phyloP scores from a whole-genome alignment of 2,329 filamentous ascomycete species.

The Pseudogymnoascus sp. region DNA sequence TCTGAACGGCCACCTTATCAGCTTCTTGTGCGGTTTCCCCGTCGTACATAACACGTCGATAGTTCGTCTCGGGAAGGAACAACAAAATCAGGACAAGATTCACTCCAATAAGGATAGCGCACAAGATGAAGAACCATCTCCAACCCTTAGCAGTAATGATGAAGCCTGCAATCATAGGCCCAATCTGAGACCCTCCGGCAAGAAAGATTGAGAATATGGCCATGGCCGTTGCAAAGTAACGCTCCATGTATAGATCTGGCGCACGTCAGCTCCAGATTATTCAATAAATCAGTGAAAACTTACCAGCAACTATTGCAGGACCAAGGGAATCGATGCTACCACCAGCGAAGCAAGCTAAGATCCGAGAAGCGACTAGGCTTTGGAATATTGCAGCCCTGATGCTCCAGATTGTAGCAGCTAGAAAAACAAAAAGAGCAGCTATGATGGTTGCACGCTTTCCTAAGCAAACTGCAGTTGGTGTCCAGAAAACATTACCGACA shows the following conservation, averaged over 20 bases:
- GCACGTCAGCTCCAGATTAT: not conserved
- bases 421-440: conserved; percentile 28
- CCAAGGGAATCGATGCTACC: conserved; percentile 28
- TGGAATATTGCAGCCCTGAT: conserved; percentile 27
- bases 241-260: not conserved
- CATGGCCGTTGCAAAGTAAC: conserved; percentile 24
- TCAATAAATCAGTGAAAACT: not conserved
- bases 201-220: conserved; percentile 29
- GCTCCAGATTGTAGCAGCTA: conserved; percentile 29
- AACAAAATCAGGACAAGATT: conserved; percentile 29
- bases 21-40: conserved; percentile 21
- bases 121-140: conserved; percentile 33
- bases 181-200: conserved; percentile 30
- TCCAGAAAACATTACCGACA: conserved; percentile 6
- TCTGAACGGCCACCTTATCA: conserved; percentile 19
- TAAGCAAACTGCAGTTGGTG: conserved; percentile 20
- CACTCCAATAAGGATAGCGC: conserved; percentile 26
- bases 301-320: conserved; percentile 29
- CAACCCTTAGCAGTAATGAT: conserved; percentile 30
- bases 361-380: conserved; percentile 28
- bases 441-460: conserved; percentile 33
- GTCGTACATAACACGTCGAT: conserved; percentile 22
- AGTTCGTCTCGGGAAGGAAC: conserved; percentile 32
- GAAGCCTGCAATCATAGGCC: conserved; percentile 31
- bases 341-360: conserved; percentile 28